These are phyloP conservation scores for Coleophoma crateriformis DNA, from an alignment of 2,329 filamentous ascomycete species.

Conservation along the genomic window DNA sequence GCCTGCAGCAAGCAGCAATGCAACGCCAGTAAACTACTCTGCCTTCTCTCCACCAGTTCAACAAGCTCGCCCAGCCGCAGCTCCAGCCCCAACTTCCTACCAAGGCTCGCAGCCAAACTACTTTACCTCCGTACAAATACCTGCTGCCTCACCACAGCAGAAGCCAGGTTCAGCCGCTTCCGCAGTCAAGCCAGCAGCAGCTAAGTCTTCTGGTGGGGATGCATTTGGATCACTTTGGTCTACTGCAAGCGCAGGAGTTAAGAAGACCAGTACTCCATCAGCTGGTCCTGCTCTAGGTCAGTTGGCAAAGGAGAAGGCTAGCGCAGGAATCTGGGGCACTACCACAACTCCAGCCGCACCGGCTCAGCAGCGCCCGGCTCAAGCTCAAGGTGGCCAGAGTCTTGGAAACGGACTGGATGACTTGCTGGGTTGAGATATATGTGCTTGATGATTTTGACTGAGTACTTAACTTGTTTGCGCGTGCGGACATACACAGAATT, in stretches of 20 bases:
- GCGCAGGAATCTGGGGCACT: constrained; percentile 84
- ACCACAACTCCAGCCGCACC: constrained; percentile 12
- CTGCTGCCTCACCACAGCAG: constrained; percentile 25
- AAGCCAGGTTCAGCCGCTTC: constrained; percentile 21
- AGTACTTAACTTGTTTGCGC: not conserved
- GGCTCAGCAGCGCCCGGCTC: constrained; percentile 6
- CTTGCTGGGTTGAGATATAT: not conserved
- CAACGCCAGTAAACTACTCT: constrained; percentile 56
- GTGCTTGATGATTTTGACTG: not conserved
- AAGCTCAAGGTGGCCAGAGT: not conserved
- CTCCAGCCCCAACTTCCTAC: constrained; percentile 56
- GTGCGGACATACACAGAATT: not conserved
- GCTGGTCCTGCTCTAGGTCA: constrained; percentile 81
- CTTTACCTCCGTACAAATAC: constrained; percentile 72
- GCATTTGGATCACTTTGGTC: constrained; percentile 86
- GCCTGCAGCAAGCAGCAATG: constrained; percentile 55
- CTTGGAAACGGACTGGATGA: not conserved
- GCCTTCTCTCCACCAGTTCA: constrained; percentile 48
- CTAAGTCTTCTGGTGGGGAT: constrained; percentile 63
- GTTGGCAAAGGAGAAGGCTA: constrained; percentile 96
- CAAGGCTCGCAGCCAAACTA: constrained; percentile 86
- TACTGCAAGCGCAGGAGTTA: constrained; percentile 62
- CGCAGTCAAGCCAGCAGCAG: constrained; percentile 42
- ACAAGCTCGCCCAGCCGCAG: constrained; percentile 31
- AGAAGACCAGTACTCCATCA: constrained; percentile 60